phyloP scores from a whole-genome alignment of 257 asterid species.

The Linaria vulgaris region DNA sequence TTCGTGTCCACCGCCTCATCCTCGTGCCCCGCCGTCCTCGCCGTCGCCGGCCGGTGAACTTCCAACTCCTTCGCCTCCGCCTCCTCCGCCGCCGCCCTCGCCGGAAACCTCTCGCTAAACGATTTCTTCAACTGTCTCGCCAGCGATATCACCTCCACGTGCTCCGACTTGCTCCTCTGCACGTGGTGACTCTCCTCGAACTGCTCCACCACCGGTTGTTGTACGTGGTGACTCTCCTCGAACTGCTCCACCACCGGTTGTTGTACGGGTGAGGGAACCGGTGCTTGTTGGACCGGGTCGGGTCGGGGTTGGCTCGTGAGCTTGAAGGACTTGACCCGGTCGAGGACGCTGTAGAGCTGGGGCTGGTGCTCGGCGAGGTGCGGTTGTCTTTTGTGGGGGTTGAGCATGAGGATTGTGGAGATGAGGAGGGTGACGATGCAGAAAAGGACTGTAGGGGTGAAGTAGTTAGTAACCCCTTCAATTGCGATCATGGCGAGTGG shows the following conservation, averaged over 20 bases:
- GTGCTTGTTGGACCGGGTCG: slow-evolving; percentile 1
- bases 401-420: slow-evolving; percentile 44
- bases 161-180: slow-evolving; percentile 32
- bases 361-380: slow-evolving; percentile 4
- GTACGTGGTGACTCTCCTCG: slow-evolving; percentile 10
- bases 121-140: slow-evolving; percentile 42
- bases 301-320: slow-evolving; percentile 16
- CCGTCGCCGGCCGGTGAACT: slow-evolving; percentile 40
- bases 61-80: slow-evolving; percentile 32
- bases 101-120: slow-evolving; percentile 42
- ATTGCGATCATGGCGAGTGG: slow-evolving; percentile 30
- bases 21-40: slow-evolving; percentile 29
- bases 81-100: slow-evolving; percentile 25
- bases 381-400: slow-evolving; percentile 17
- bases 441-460: slow-evolving; percentile 57
- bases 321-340: slow-evolving; percentile 14
- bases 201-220: no score
- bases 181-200: slow-evolving; percentile 11
- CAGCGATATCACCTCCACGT: background rate
- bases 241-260: no score
- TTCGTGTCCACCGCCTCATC: slow-evolving; percentile 59
- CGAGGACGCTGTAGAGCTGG: background rate
- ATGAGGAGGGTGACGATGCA: slow-evolving; percentile 55
- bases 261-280: background rate
- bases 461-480: slow-evolving; percentile 35